Conservation (phyloP, 495 filamentous ascomycete species). For the Neurospora intermedia region DNA sequence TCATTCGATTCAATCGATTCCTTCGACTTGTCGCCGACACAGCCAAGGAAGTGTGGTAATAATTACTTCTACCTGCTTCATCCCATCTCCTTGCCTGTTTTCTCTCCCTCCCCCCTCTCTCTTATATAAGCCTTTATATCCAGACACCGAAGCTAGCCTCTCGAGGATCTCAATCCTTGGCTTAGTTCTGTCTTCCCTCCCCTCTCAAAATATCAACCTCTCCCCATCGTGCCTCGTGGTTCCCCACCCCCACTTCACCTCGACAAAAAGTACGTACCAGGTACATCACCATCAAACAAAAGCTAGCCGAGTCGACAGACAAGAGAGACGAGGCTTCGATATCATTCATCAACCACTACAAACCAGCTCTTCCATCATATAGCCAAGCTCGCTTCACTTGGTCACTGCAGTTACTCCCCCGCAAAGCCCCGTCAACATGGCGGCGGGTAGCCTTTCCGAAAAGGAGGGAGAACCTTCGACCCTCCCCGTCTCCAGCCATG, state of each 20-base stretch:
- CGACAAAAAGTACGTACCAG: not conserved
- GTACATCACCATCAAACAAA: not conserved
- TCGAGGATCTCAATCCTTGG: not conserved
- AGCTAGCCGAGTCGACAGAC: not conserved
- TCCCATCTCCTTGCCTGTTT: not conserved
- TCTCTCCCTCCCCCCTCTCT: not conserved
- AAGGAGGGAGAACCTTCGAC: slow-evolving; percentile 14
- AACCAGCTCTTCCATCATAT: not conserved
- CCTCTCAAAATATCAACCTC: not conserved
- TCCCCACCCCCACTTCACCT: not conserved
- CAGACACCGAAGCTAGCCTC: not conserved
- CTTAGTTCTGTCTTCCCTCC: not conserved
- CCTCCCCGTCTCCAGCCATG: slow-evolving; percentile 22
- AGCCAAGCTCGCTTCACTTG: not conserved
- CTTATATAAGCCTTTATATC: not conserved
- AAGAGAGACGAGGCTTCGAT: not conserved
- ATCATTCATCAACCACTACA: not conserved
- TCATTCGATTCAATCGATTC: not conserved
- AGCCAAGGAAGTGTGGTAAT: not conserved
- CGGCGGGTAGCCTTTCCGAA: slow-evolving; percentile 20
- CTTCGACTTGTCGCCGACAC: not conserved
- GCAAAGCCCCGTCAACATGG: not conserved
- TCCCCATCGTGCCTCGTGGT: not conserved
- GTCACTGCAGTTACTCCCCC: not conserved
- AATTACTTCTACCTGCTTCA: not conserved